Conservation (phyloP, 202 grass and related monocot genomes). For the Setaria viridis region DNA sequence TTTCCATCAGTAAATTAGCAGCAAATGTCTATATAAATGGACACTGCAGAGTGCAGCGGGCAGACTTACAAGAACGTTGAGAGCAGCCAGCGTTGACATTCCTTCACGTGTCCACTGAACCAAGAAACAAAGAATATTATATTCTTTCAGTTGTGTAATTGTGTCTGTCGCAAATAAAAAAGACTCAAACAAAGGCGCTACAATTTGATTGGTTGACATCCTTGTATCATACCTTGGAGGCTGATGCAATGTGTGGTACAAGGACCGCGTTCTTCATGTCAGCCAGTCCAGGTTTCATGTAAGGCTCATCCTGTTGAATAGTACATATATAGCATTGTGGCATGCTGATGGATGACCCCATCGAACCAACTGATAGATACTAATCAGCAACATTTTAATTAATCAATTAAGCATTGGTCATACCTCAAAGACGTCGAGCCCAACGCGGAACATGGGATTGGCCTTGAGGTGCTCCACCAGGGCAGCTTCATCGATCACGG, state of each 20-base stretch:
- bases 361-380: too few relatives aligned
- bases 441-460: slow-evolving; percentile 95
- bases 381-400: too few relatives aligned
- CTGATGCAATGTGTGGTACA: slow-evolving; percentile 95
- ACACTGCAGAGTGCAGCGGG: not conserved
- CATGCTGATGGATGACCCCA: too few relatives aligned
- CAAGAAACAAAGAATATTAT: not conserved
- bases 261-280: slow-evolving; percentile 91
- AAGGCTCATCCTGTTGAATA: slow-evolving; percentile 72
- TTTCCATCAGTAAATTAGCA: not conserved
- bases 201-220: not conserved
- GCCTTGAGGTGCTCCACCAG: slow-evolving; percentile 89
- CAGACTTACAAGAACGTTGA: slow-evolving; percentile 85
- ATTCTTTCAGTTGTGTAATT: not conserved
- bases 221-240: slow-evolving; percentile 65
- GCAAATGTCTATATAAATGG: not conserved
- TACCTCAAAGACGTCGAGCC: slow-evolving; percentile 93
- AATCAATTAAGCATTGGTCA: too few relatives aligned
- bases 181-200: not conserved
- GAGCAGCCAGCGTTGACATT: slow-evolving; percentile 91
- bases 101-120: slow-evolving; percentile 94
- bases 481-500: slow-evolving; percentile 84
- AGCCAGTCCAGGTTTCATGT: slow-evolving; percentile 87
- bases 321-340: not conserved
- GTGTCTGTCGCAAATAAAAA: not conserved